Base-by-base conservation (phyloP, 1,139 yeast genomes). In the Scheffersomyces segobiensis region DNA sequence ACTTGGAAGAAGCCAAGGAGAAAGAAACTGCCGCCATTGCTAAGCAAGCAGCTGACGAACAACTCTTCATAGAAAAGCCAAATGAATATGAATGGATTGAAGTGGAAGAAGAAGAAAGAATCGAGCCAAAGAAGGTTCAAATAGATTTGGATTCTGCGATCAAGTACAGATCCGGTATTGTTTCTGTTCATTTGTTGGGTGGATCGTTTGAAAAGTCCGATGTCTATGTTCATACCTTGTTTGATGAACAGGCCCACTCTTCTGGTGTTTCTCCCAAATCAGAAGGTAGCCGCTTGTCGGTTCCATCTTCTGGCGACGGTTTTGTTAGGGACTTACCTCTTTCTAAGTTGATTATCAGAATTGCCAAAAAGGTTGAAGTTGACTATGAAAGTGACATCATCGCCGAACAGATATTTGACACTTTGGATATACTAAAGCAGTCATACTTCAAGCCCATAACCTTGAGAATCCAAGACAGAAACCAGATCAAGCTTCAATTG, bases 281-380 rank as follows among this genome's bases (percentile, higher is more conserved):
- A 7, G 79, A 76, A 49, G 82, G 83, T 46, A 75, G 75, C 60
- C 66, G 58, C 49, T 67, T 85, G 52, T 76, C 75, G 54, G 71
- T 77, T 8, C 63, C 72, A 12, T 83, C 85, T n/a, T 69, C 72
- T 42, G 88, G 87, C 24, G 85, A 81, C 61, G 83, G 83, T 0
- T 89, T 89, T 64, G 78, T 89, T 57, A 84, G 96, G 71, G 95
- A 89, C 71, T 79, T 89, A 65, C 83, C 84, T 52, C 80, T 88
- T 68, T 87, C 93, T 52, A 78, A 75, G 56, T 64, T 85, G 52
- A 73, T 85, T 52, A 75, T 89, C 62, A 82, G 93, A 71, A 69
- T 87, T 24, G 74, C 89, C 2, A 84, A 79, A 58, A 82, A 75
- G 57, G 80, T 79, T 46, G 81, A 81, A 54, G 86, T 85, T 17